A percentile compares a stretch with the other conserved stretches of the same genome.
These are phyloP conservation scores for Colletotrichum magnum DNA, from an alignment of 2,329 filamentous ascomycete species.

Conservation along the genomic window DNA sequence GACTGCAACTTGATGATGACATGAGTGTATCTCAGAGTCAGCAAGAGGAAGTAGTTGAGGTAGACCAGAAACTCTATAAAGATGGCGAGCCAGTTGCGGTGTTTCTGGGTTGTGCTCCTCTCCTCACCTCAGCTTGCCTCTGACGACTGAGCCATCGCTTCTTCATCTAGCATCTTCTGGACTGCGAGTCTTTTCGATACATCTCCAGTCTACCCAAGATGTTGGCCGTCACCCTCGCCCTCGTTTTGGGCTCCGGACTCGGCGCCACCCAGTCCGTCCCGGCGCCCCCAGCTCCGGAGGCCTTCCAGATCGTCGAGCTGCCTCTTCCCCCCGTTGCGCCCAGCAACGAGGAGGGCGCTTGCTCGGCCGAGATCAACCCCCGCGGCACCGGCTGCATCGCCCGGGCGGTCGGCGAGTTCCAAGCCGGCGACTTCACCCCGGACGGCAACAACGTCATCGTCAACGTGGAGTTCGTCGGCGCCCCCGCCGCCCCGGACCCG, in stretches of 20 bases:
- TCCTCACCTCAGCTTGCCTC: too few relatives aligned
- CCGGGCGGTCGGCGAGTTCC: slow-evolving; percentile 28
- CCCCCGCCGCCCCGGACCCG: slow-evolving; percentile 54
- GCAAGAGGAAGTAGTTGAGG: too few relatives aligned
- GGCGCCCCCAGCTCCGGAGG: slow-evolving; percentile 50
- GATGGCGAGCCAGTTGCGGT: too few relatives aligned
- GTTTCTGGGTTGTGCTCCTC: too few relatives aligned
- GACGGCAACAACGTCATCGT: slow-evolving; percentile 58
- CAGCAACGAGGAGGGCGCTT: slow-evolving; percentile 47
- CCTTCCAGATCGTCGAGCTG: slow-evolving; percentile 51
- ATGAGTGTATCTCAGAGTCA: too few relatives aligned
- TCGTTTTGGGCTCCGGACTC: background rate
- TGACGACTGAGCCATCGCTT: too few relatives aligned
- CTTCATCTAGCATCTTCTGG: background rate
- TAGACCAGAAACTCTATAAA: too few relatives aligned
- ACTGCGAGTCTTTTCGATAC: background rate
- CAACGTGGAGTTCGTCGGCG: slow-evolving; percentile 56
- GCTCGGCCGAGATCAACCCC: slow-evolving; percentile 51
- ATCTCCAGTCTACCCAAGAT: background rate
- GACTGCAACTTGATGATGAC: too few relatives aligned
- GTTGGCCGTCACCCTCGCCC: background rate
- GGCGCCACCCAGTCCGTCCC: slow-evolving; percentile 2
- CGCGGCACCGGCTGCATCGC: slow-evolving; percentile 54
- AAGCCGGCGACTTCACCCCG: slow-evolving; percentile 52
- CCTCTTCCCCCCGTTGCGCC: slow-evolving; percentile 53